phyloP scores from a whole-genome alignment of 2,329 filamentous ascomycete species.

The Neofusicoccum umdonicola region DNA sequence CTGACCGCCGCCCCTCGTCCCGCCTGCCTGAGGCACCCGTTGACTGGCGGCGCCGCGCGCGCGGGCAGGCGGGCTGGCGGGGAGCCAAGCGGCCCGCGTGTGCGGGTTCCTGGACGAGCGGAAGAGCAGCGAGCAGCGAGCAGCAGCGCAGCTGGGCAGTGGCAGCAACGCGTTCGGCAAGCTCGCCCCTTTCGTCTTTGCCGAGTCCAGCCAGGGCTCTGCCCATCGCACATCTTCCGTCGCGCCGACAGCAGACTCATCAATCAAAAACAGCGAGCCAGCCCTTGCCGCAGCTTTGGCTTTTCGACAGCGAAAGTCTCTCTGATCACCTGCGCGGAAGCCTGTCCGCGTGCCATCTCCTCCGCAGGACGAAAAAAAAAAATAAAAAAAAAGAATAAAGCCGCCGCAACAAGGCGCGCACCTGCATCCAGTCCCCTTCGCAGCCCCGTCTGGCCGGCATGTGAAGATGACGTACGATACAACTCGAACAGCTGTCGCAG shows the following conservation, averaged over 20 bases:
- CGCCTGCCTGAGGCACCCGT: slow-evolving; percentile 1
- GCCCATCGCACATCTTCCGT: not conserved
- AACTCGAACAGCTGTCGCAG: too few relatives aligned
- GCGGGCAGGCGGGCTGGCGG: not conserved
- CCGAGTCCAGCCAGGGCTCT: not conserved
- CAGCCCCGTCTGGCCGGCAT: not conserved
- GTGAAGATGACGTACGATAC: not conserved
- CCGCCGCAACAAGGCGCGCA: too few relatives aligned
- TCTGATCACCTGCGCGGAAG: too few relatives aligned
- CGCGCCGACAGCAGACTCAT: not conserved
- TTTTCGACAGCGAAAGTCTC: too few relatives aligned
- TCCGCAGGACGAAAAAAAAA: too few relatives aligned
- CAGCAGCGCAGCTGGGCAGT: too few relatives aligned
- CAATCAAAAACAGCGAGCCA: not conserved
- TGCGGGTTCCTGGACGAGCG: slow-evolving; percentile 9
- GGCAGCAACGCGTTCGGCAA: not conserved
- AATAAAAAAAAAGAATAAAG: too few relatives aligned
- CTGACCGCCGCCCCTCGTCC: too few relatives aligned
- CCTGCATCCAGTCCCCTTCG: too few relatives aligned
- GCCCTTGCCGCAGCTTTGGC: too few relatives aligned
- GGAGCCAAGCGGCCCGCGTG: not conserved
- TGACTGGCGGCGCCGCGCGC: not conserved
- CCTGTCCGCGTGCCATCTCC: too few relatives aligned
- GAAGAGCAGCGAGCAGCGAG: not conserved
- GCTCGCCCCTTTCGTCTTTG: not conserved